A percentile compares a stretch with the other conserved stretches of the same genome.
Conservation (phyloP, 495 filamentous ascomycete genomes). For the Penicillium pancosmium region DNA sequence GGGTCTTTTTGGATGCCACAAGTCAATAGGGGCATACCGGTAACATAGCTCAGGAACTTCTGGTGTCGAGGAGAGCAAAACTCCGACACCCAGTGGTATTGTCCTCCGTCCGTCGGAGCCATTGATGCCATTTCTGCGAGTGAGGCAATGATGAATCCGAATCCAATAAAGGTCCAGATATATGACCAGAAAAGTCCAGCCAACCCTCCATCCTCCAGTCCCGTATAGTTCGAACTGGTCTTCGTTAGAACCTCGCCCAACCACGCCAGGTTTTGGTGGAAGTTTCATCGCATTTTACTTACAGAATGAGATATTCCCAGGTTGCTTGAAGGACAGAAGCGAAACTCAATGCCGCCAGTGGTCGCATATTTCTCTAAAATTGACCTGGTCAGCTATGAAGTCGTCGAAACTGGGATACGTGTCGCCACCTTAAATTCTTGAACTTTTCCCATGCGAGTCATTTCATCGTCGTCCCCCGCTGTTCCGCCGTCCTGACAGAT, state of each 20-base stretch:
- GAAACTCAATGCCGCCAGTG: conserved; percentile 28
- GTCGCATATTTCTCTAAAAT: conserved; percentile 20
- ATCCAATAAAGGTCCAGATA: conserved; percentile 33
- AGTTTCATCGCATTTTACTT: neutral
- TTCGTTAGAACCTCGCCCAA: neutral
- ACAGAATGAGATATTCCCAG: conserved; percentile 31
- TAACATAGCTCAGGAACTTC: conserved; percentile 29
- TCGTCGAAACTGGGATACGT: neutral
- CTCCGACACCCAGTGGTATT: conserved; percentile 14
- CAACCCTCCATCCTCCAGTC: conserved; percentile 18
- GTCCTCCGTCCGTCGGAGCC: conserved; percentile 10
- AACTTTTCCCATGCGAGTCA: conserved; percentile 30
- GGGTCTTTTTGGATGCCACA: neutral
- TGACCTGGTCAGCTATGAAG: conserved; percentile 2
- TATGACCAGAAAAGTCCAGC: conserved; percentile 36
- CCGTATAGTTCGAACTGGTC: conserved; percentile 16
- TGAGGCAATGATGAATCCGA: conserved; percentile 32
- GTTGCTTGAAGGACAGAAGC: conserved; percentile 28
- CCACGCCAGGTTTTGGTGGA: neutral
- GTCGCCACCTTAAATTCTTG: conserved; percentile 26
- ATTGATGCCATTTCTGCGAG: conserved; percentile 45
- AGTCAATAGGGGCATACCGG: neutral
- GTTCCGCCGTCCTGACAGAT: neutral
- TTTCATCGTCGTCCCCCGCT: conserved; percentile 14
- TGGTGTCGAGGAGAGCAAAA: conserved; percentile 14